Evolutionary conservation across 2,329 filamentous ascomycete genomes (phyloP).

Genomic region (Leptographium galeiforme): DNA sequence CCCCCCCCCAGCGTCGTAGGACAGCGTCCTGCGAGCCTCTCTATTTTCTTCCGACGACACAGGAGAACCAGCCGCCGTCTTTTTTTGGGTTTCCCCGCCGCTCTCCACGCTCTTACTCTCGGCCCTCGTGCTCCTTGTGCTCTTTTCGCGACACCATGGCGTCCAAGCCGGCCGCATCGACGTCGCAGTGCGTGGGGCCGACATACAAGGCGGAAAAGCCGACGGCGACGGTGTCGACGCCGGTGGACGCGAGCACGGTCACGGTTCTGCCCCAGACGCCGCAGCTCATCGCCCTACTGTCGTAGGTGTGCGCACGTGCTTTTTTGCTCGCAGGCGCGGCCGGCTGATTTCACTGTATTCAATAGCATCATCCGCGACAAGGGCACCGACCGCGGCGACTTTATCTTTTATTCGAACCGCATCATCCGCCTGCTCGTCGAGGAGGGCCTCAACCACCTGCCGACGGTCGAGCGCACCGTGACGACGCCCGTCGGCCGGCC

Average conservation of each 20-base stretch:
- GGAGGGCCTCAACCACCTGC: constrained; percentile 92
- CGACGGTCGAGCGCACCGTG: constrained; percentile 76
- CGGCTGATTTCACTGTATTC: background rate
- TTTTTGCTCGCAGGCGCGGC: background rate
- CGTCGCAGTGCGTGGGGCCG: constrained; percentile 61
- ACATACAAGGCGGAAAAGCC: constrained; percentile 64
- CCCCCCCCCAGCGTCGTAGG: background rate
- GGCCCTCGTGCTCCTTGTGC: background rate
- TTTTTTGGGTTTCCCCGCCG: background rate
- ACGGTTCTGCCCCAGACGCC: constrained; percentile 84
- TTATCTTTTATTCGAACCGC: constrained; percentile 98
- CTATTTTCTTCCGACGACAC: background rate
- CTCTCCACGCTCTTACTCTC: background rate
- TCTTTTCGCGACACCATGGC: constrained; percentile 19
- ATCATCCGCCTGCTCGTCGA: constrained; percentile 95
- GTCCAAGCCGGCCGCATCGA: constrained; percentile 25
- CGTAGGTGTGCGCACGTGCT: constrained; percentile 50
- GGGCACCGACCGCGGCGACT: constrained; percentile 81
- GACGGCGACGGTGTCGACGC: constrained; percentile 75
- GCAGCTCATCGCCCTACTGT: constrained; percentile 91
- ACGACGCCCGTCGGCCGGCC: constrained; percentile 80
- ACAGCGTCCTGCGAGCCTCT: background rate
- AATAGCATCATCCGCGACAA: constrained; percentile 87
- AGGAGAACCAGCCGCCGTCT: background rate
- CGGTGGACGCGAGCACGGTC: constrained; percentile 73